phyloP scores from a whole-genome alignment of 2,329 filamentous ascomycete species.

The Penicillium sp. region DNA sequence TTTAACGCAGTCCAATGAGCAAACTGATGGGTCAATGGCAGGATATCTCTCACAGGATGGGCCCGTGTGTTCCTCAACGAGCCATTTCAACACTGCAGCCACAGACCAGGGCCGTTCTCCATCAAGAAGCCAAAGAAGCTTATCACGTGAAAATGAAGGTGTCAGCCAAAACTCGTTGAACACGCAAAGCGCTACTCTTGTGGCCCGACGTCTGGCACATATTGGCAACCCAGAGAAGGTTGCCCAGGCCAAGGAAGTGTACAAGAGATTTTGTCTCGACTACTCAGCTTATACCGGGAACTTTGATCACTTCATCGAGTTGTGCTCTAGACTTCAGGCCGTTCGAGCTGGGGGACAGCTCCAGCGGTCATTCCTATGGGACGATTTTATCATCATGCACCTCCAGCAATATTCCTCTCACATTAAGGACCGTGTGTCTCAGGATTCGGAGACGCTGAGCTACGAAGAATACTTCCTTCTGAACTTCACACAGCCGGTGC shows the following conservation, averaged over 20 bases:
- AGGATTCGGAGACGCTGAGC: slow-evolving; percentile 23
- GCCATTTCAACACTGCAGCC: slow-evolving; percentile 12
- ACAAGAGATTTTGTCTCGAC: slow-evolving; percentile 35
- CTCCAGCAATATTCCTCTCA: slow-evolving; percentile 37
- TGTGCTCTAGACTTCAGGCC: slow-evolving; percentile 35
- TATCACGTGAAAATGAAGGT: not conserved
- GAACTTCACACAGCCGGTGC: slow-evolving; percentile 28
- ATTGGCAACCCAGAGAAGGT: slow-evolving; percentile 16
- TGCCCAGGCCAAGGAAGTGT: slow-evolving; percentile 27
- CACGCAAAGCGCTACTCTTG: slow-evolving; percentile 11
- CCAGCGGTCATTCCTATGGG: slow-evolving; percentile 40
- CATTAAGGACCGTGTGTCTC: slow-evolving; percentile 22
- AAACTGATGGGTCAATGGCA: slow-evolving; percentile 3
- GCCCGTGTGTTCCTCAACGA: slow-evolving; percentile 7
- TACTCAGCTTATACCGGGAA: slow-evolving; percentile 40
- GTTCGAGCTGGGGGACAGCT: slow-evolving; percentile 29
- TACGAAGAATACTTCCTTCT: slow-evolving; percentile 40
- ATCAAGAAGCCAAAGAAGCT: slow-evolving; percentile 4
- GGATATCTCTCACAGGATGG: not conserved
- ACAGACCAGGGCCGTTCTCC: slow-evolving; percentile 10
- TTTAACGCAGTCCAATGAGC: slow-evolving; percentile 5
- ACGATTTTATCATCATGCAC: slow-evolving; percentile 45
- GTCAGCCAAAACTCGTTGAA: not conserved
- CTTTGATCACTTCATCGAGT: slow-evolving; percentile 35
- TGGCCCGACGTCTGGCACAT: slow-evolving; percentile 22